Base-by-base conservation (phyloP, 768 basidiomycete genomes). In the Termitomyces sp. region DNA sequence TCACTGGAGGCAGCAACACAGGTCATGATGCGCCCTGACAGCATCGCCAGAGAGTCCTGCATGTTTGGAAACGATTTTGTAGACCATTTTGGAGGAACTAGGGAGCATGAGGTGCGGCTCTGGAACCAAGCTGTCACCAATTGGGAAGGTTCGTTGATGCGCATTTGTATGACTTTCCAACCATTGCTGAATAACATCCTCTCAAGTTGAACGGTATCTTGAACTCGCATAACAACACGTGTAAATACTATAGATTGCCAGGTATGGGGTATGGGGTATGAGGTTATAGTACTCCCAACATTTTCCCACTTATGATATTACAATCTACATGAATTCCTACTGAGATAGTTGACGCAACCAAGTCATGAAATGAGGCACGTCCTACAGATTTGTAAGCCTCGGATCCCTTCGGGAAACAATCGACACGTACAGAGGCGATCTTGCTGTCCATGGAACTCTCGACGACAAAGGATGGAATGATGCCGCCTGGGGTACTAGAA, bases 71-170 rank as follows among this genome's bases (percentile, higher is more conserved):
- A 94, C 66, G 86, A 84, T 24, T 97, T 98, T 66, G 92, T 98
- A 1, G 92, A 98, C 16, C 97, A 99, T 69, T 96, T 83, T 65
- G 93, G 90, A 3, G 95, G 94, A 8, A 98, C 97, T n/a, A 83
- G 96, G 65, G 83, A 92, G 69, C 90, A 98, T 68, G 94, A 96
- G 69, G 85, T 95, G 56, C 84, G 78, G 54, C 65, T 90, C 26
- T 95, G 91, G 88, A 89, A 93, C 63, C 82, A 86, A 64, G 92
- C 93, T 2, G 93, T 96, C 39, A 97, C 95, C 12, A 88, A 83
- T 69, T 98, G 92, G 94, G 95, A 96, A 82, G 83, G 94, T 92
- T 65, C 64, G 84, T 64, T 22, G 15, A n/a, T 36, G 36, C n/a
- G 18, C 47, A 10, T 29, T 55, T 60, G 8, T 31, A 53, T 29